Evolutionary conservation across 169 alveolate genomes (phyloP).

Genomic region (Plasmodium adleri): DNA sequence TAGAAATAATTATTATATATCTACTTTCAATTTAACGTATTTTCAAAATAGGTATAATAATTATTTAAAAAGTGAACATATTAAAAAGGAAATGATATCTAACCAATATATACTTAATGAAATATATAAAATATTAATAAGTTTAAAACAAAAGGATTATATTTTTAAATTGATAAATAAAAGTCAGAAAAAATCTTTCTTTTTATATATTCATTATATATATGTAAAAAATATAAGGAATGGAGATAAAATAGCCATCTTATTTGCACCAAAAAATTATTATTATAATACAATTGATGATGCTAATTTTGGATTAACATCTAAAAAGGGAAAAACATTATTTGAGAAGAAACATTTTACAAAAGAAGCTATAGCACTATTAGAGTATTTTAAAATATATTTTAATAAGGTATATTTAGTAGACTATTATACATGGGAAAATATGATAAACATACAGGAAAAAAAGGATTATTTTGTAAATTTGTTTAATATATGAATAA

Average conservation of each 20-base stretch:
- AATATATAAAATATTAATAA: constrained; percentile 32
- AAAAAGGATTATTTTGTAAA: constrained; percentile 28
- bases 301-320: constrained; percentile 16
- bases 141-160: constrained; percentile 27
- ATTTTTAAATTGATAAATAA: constrained; percentile 29
- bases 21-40: constrained; percentile 19
- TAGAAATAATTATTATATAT: constrained; percentile 23
- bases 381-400: constrained; percentile 48
- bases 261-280: constrained; percentile 54
- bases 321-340: background rate
- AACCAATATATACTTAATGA: constrained; percentile 44
- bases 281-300: constrained; percentile 28
- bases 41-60: constrained; percentile 25
- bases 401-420: constrained; percentile 51
- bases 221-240: constrained; percentile 14
- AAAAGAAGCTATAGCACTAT: constrained; percentile 34
- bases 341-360: constrained; percentile 19
- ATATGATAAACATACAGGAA: constrained; percentile 1
- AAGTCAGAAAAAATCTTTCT: constrained; percentile 11
- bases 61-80: constrained; percentile 33
- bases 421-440: constrained; percentile 21
- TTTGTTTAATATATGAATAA: constrained; percentile 9
- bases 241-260: constrained; percentile 32
- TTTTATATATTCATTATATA: constrained; percentile 53
- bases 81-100: constrained; percentile 21